A percentile compares a stretch with the other conserved stretches of the same genome.
Evolutionary conservation across 805 yeast genomes (phyloP).

Genomic region (Wickerhamiella spandovensis): DNA sequence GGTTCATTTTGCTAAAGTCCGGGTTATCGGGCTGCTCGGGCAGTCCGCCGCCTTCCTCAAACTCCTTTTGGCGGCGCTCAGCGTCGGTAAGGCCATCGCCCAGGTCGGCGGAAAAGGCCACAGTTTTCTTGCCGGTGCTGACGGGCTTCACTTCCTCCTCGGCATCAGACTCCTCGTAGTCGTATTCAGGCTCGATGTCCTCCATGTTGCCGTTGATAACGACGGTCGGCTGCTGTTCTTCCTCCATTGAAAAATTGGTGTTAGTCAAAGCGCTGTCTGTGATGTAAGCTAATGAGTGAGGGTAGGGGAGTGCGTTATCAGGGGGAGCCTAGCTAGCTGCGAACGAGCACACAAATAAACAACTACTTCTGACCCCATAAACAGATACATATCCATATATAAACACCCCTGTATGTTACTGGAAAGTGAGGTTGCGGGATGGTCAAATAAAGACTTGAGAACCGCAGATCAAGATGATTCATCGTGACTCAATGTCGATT

Average conservation of each 20-base stretch:
- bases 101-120: conserved; percentile 50
- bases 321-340: too few species aligned
- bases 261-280: background rate
- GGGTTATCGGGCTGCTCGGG: conserved; percentile 93
- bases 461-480: background rate
- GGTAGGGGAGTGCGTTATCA: too few species aligned
- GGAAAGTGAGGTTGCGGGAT: too few species aligned
- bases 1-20: conserved; percentile 68
- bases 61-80: conserved; percentile 68
- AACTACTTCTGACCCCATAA: too few species aligned
- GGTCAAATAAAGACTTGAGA: too few species aligned
- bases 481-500: background rate
- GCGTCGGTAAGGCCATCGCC: conserved; percentile 53
- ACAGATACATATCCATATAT: too few species aligned
- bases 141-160: conserved; percentile 23
- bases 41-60: conserved; percentile 96
- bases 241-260: conserved; percentile 2
- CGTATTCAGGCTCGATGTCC: conserved; percentile 29
- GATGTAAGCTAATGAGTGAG: too few species aligned
- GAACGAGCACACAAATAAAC: too few species aligned
- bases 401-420: too few species aligned
- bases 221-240: conserved; percentile 51
- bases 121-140: conserved; percentile 44
- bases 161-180: conserved; percentile 29
- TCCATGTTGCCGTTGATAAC: conserved; percentile 54